These are phyloP conservation scores for Phytopythium litorale DNA, from an alignment of 352 stramenopile species.

Conservation along the genomic window DNA sequence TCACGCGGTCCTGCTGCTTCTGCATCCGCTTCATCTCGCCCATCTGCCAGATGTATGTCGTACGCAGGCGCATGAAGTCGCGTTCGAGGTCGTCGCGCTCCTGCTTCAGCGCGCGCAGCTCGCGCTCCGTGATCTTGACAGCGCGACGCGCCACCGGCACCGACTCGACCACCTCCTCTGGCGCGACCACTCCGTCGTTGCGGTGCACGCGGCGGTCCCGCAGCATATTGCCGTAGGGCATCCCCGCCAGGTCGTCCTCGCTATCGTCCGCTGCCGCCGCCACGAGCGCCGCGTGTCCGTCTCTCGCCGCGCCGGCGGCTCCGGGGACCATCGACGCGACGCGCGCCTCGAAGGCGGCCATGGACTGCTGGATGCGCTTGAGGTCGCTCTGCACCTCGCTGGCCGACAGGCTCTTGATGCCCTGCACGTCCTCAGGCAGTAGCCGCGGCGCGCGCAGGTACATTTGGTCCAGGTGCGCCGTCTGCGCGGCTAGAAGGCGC, in stretches of 20 bases:
- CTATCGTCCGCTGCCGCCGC: slow-evolving; percentile 17
- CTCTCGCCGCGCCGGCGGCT: neutral
- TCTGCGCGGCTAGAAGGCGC: slow-evolving; percentile 29
- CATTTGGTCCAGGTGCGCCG: slow-evolving; percentile 23
- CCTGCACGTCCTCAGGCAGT: slow-evolving; percentile 48
- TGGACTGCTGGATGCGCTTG: slow-evolving; percentile 48
- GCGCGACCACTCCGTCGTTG: slow-evolving; percentile 44
- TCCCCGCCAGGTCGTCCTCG: slow-evolving; percentile 18
- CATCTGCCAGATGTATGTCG: slow-evolving; percentile 59
- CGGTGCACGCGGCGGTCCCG: slow-evolving; percentile 36
- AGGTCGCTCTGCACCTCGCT: slow-evolving; percentile 54
- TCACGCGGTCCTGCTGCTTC: slow-evolving; percentile 65
- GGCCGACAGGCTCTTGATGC: slow-evolving; percentile 41
- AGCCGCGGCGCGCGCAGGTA: slow-evolving; percentile 48
- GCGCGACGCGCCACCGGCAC: slow-evolving; percentile 59
- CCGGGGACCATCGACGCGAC: slow-evolving; percentile 15
- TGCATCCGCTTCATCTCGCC: slow-evolving; percentile 66
- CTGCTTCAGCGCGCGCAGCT: slow-evolving; percentile 59
- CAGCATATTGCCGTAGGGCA: slow-evolving; percentile 17
- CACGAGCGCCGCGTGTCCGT: slow-evolving; percentile 14
- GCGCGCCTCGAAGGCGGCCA: slow-evolving; percentile 42
- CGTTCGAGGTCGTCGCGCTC: slow-evolving; percentile 78
- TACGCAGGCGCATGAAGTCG: slow-evolving; percentile 62
- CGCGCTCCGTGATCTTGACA: slow-evolving; percentile 71
- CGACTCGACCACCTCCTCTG: slow-evolving; percentile 72